Evolutionary conservation across 1,139 yeast species (phyloP).

Genomic region (Diutina siamensis): DNA sequence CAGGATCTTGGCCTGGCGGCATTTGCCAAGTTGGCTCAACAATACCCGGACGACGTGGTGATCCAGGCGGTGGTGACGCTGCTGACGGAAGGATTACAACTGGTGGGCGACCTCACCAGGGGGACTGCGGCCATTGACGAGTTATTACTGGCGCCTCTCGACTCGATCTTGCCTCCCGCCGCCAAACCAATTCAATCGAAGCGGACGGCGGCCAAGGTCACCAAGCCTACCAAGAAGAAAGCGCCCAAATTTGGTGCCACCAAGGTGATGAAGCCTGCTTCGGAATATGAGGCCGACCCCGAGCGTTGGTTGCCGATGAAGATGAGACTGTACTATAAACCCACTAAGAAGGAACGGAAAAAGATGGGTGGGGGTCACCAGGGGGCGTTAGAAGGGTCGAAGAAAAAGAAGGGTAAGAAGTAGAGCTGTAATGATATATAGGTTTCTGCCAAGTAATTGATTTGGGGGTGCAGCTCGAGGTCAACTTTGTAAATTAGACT

Average conservation of each 20-base stretch:
- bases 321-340: constrained; percentile 74
- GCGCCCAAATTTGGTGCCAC: constrained; percentile 26
- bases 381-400: constrained; percentile 49
- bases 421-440: constrained; percentile 24
- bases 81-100: constrained; percentile 17
- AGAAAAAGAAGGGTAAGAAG: constrained; percentile 19
- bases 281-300: constrained; percentile 18
- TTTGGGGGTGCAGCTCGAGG: too few relatives aligned
- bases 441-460: too few relatives aligned
- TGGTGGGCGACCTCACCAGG: constrained; percentile 25
- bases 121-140: constrained; percentile 15
- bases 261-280: constrained; percentile 24
- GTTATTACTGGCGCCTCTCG: constrained; percentile 17
- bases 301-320: constrained; percentile 91
- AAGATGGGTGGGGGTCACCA: constrained; percentile 55
- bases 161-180: constrained; percentile 8
- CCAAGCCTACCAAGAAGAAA: constrained; percentile 14
- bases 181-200: constrained; percentile 6
- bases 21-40: constrained; percentile 19
- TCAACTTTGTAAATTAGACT: too few relatives aligned
- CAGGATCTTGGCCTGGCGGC: constrained; percentile 19
- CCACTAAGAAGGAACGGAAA: constrained; percentile 15
- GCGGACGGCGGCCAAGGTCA: constrained; percentile 11
- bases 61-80: constrained; percentile 19
- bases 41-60: constrained; percentile 21